Evolutionary conservation across 2,329 filamentous ascomycete genomes (phyloP), one percentile per base, ranked within the genome.

Genomic region (Acrocalymma vagum): DNA sequence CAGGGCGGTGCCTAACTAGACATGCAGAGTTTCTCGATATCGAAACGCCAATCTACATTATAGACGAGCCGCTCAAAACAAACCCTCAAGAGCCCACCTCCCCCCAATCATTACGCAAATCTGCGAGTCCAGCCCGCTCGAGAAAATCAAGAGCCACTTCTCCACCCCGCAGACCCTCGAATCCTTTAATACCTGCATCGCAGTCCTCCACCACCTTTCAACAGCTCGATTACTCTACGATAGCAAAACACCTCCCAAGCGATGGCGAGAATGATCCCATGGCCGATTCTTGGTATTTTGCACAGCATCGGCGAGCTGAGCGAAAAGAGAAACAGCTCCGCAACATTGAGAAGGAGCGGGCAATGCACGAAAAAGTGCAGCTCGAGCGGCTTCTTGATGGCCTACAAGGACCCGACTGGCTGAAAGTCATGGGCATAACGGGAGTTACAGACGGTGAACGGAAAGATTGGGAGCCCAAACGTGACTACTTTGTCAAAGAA

Each of bases 371-470:
- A 53, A 85, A 86, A 53, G 77, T 80, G 30, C 81, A 85, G 53
- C 69, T 86, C n/a, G 83, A 86, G 47, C 75, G 82, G 6, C 71
- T 86, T 11, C 78, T 96, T 6, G 90, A 94, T 38, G 90, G 90
- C 13, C 79, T 99, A 1, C 87, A 90, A 65, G 89, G 93, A 3
- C 90, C 88, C 42, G 94, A 97, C 69, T 99, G 94, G 94, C 77
- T 96, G 41, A 86, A 88, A 47, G 82, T 92, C 4, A 91, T 99
- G 84, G 94, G 93, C 17, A 87, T 97, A 22, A 93, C 85, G 51
- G 90, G 81, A 24, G 74, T 95, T 24, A 95, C 90, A 0, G 92
- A 96, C 62, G 84, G 84, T 15, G 89, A 90, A 61, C 93, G 90
- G 71, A 94, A 88, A 67, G 82, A 86, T 20, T 96, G 90, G 69